Percentiles rank a stretch among this genome's conserved stretches.
Evolutionary conservation across 2,329 filamentous ascomycete species (phyloP).

Genomic region (Phyllosticta citriasiana): DNA sequence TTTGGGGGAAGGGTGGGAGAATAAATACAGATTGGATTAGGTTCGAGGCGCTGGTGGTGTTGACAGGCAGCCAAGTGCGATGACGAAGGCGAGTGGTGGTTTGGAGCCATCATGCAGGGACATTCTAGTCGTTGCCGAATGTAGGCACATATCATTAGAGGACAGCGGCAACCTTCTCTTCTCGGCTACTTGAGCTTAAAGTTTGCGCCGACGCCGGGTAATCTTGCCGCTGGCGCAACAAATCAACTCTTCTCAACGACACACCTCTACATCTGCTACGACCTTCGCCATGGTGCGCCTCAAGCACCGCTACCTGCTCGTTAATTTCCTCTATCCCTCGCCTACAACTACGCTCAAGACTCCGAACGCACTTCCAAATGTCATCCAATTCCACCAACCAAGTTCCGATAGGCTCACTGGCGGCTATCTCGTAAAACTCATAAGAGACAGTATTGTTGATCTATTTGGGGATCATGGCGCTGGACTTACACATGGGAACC

Average conservation of each 20-base stretch:
- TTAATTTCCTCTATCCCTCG: slow-evolving; percentile 82
- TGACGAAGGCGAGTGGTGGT: background rate
- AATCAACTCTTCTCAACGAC: background rate
- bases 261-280: background rate
- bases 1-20: background rate
- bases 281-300: slow-evolving; percentile 74
- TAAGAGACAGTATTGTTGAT: slow-evolving; percentile 35
- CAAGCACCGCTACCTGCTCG: slow-evolving; percentile 91
- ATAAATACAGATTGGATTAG: background rate
- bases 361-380: slow-evolving; percentile 40
- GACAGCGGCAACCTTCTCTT: background rate
- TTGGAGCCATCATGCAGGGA: background rate
- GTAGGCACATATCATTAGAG: background rate
- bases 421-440: slow-evolving; percentile 54
- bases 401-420: slow-evolving; percentile 62
- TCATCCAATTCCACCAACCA: slow-evolving; percentile 68
- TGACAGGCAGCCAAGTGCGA: background rate
- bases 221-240: background rate
- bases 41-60: background rate
- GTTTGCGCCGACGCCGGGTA: background rate
- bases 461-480: slow-evolving; percentile 70
- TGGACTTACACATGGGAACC: slow-evolving; percentile 58
- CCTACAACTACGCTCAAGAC: slow-evolving; percentile 27
- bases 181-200: background rate
- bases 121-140: background rate